Evolutionary conservation across 371 early-diverging fungal species (phyloP), one percentile per base, ranked within the genome.

Genomic region (Lichtheimia corymbifera): DNA sequence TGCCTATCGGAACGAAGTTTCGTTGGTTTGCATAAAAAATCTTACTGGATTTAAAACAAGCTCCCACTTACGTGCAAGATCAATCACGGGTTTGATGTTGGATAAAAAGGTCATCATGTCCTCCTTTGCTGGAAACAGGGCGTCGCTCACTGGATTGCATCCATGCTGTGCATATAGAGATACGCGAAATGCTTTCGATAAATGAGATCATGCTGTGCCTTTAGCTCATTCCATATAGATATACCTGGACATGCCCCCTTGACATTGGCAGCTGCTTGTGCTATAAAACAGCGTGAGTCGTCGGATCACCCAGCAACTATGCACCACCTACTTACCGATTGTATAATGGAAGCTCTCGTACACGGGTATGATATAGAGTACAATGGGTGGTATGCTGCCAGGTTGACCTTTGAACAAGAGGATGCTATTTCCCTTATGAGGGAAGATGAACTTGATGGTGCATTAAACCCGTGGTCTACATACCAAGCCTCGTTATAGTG

Each of bases 401-500:
- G 47, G 47, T 22, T 47, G 47, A 47, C 22, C 47, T 56, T 55
- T 50, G 50, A 47, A 17, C 42, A 50, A 22, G 18, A 55, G 22
- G 4, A 28, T 22, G 25, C 28, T 44, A 53, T 35, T 24, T 9
- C 20, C 43, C 47, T 25, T 18, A 47, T 13, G 22, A 47, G 14
- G n/a, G 9, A 47, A 5, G 18, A n/a, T 17, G 18, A 22, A 5
- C 22, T 18, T 18, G 25, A 62, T 47, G 11, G 28, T 22, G n/a
- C 24, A 25, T 20, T 58, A 41, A 49, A 53, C 30, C 7, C 28
- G 2, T 25, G 28, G 30, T 12, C 20, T 27, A 50, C 50, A 57
- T 67, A 72, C 72, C 75, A 72, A 9, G 74, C 58, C 30, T 73
- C 67, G 18, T 18, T 43, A n/a, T 53, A 53, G 0, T 41, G 72